Base-by-base conservation (phyloP, 1,139 yeast species). In the Debaryomyces udenii region DNA sequence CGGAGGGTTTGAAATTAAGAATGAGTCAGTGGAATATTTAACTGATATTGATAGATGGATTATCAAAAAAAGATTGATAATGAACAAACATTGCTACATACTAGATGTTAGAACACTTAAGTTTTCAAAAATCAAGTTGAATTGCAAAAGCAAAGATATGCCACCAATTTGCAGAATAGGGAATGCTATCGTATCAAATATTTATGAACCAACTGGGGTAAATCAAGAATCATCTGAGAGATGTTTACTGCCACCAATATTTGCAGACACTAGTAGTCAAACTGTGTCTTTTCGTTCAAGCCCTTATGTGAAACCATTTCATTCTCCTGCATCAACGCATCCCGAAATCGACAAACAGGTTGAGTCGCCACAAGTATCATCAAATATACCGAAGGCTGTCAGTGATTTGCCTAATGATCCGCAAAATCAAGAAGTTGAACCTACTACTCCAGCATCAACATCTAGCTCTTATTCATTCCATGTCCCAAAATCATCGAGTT, bases 21-120 rank as follows among this genome's bases (percentile, higher is more conserved):
- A 55, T 20, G 59, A 55, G 22, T 50, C 61, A 0, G 64, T 62
- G 2, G 44, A 47, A 3, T 61, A 64, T 41, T 42, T 53, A 15
- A 44, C 56, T 3, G 54, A 56, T 1, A 38, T 54, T 3, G 68
- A 66, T 37, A 49, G 70, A 14, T 73, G 77, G 77, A 54, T 70
- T 4, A 57, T 73, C 7, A 57, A 60, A 27, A 69, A 67, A 45
- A 56, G 55, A 29, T 41, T 72, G 6, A 46, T 50, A 6, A 46
- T 69, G 49, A 73, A 73, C 50, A 57, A 61, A 26, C 56, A 66
- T 44, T 77, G 70, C 0, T 73, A 57, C 50, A 56, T 73, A 14
- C 52, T 73, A 30, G 75, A 73, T 48, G 53, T 58, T 1, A 45
- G 53, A 14, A 65, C 68, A 1, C 52, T 65, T 35, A 56, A 51